Conservation (phyloP, 2,329 filamentous ascomycete species). For the Ceratocystis lukuohia region DNA sequence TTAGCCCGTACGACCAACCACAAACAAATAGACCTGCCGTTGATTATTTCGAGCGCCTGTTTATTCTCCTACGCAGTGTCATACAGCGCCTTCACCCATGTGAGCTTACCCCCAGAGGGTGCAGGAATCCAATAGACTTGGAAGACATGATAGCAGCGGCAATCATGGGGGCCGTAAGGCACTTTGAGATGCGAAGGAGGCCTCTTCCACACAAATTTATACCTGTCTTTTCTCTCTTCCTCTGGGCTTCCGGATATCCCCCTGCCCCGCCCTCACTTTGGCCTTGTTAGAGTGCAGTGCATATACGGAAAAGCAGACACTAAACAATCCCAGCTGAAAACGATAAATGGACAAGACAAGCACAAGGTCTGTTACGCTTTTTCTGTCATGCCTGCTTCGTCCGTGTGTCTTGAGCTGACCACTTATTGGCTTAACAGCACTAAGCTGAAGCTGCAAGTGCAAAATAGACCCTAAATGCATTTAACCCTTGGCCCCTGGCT, state of each 20-base stretch:
- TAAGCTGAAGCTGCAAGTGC: not conserved
- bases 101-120: too few species aligned
- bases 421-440: not conserved
- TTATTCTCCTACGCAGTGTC: too few species aligned
- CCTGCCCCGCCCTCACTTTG: not conserved
- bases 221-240: not conserved
- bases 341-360: not conserved
- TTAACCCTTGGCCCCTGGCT: not conserved
- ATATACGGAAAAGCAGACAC: not conserved
- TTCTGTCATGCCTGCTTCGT: not conserved
- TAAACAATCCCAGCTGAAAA: conserved; percentile 1
- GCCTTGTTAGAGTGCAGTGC: not conserved
- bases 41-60: too few species aligned
- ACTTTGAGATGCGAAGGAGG: not conserved
- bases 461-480: not conserved
- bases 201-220: not conserved
- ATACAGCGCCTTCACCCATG: too few species aligned
- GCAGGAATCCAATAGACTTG: not conserved
- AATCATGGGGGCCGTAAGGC: not conserved
- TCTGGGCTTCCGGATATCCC: not conserved
- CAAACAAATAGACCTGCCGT: not conserved
- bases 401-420: not conserved
- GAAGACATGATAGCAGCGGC: not conserved
- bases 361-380: not conserved
- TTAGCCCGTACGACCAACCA: not conserved